These are phyloP conservation scores for Tarenaya hassleriana DNA, from an alignment of 345 rosid genomes.

Conservation along the genomic window DNA sequence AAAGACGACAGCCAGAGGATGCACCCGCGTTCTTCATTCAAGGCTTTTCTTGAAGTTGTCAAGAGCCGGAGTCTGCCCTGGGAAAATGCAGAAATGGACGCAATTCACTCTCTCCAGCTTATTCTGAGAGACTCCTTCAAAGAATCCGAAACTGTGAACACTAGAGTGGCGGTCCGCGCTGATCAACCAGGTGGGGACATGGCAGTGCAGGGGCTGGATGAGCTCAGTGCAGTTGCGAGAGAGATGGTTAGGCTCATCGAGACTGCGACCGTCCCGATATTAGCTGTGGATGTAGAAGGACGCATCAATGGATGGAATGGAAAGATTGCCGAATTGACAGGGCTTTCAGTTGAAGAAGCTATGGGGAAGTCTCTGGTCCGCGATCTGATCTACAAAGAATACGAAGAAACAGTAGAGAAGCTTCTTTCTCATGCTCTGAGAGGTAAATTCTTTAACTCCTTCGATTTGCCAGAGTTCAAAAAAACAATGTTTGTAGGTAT, in stretches of 20 bases:
- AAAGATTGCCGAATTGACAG: constrained; percentile 83
- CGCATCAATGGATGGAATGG: constrained; percentile 92
- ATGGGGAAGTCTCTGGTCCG: constrained; percentile 89
- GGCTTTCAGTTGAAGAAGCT: constrained; percentile 87
- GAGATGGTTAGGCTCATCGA: constrained; percentile 99
- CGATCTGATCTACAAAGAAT: constrained; percentile 72
- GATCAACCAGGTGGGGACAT: constrained; percentile 45
- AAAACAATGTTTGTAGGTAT: too few relatives aligned
- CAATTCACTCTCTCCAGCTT: constrained; percentile 96
- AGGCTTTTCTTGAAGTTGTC: constrained; percentile 96
- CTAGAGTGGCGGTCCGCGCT: constrained; percentile 45
- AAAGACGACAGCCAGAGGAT: constrained; percentile 94
- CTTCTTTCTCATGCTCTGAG: constrained; percentile 66
- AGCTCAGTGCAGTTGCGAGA: constrained; percentile 92
- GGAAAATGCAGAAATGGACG: constrained; percentile 99
- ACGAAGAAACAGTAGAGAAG: constrained; percentile 60
- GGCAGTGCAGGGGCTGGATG: constrained; percentile 75
- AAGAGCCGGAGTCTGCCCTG: constrained; percentile 90
- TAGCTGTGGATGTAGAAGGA: constrained; percentile 87
- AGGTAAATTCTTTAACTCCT: constrained; percentile 51
- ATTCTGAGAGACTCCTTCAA: constrained; percentile 85
- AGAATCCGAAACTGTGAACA: constrained; percentile 66
- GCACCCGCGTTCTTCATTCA: constrained; percentile 96
- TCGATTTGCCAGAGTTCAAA: too few relatives aligned
- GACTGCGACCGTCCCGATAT: constrained; percentile 95